Base-by-base conservation (phyloP, 371 early-diverging fungal species). In the Rhizopus sp. region DNA sequence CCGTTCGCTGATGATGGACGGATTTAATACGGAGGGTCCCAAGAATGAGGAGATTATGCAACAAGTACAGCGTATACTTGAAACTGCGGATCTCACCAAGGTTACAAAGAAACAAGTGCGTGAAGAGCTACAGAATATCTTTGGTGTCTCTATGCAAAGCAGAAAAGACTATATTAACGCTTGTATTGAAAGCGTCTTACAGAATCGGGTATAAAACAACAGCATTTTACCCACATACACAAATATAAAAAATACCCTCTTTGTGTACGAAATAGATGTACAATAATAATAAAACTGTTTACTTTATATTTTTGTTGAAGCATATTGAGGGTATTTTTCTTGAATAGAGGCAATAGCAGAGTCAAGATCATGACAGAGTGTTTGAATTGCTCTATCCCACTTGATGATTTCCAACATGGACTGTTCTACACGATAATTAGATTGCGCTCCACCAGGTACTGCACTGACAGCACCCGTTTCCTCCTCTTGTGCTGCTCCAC, bases 81-180 rank as follows among this genome's bases (percentile, higher is more conserved):
- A 79, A 32, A 83, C 84, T 7, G 87, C 93, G 15, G 88, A 94
- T 69, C 70, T 94, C 35, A 91, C 88, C 75, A 75, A 83, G 33
- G 79, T 92, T 41, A 91, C 94, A 55, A 94, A 94, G 82, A 93
- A 92, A 65, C 90, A 89, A 63, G 79, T 78, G 8, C 68, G 79
- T 50, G 79, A 78, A 58, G 70, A 75, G 47, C 64, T 78, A 29
- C 72, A 73, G 40, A 37, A 45, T 2, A 55, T 64, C 30, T 78
- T 75, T 68, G 79, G 79, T 32, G 73, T 78, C 12, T 59, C 75
- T 13, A 78, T 78, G 79, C 59, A 65, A 4, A 50, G 69, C 53
- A 63, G 70, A 58, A 78, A 78, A 55, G 73, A 93, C 91, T 66
- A 69, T 35, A 78, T 78, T 51, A 78, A 78, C 54, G 72, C 69